Evolutionary conservation across 2,329 filamentous ascomycete species (phyloP), one percentile per base, ranked within the genome.

Genomic region (Exophiala xenobiotica): DNA sequence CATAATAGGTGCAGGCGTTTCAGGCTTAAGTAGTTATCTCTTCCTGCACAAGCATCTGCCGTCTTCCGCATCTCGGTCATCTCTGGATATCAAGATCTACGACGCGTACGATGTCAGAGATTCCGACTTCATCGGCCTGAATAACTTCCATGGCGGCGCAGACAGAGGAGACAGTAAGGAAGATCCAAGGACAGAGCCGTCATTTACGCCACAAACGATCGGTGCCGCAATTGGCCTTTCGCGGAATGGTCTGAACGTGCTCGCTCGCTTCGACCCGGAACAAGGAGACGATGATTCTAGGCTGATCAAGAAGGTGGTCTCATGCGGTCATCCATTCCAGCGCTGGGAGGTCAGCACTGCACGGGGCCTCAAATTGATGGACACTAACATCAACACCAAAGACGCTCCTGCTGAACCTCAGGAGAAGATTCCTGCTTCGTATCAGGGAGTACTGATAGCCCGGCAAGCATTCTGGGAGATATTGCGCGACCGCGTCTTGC

Each of bases 1-100:
- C 18, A 73, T 75, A 11, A 61, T 74, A 29, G 72, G 72, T n/a
- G 71, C 63, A 11, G 72, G 70, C 24, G 72, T 75, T 51, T 64
- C 65, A 42, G 72, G 71, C 20, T 70, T 69, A 45, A 50, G 67
- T 8, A 62, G 62, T 31, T 74, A 74, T 47, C 64, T 74, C 7
- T 64, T 66, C 24, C 60, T 75, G 3, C 65, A 65, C 44, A 74
- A 74, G 46, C 67, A 70, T 44, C 66, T 75, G 6, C 67, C 65
- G 3, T 33, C 61, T 14, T 37, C 54, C 18, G n/a, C 31, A 3
- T 40, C 40, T 9, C 23, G 51, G 1, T 29, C 44, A 5, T 45
- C 55, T 19, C 64, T 71, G 46, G 58, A 66, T 23, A 66, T 67
- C 56, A 65, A 57, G 14, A 69, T 75, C 44, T 72, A 72, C 56